These are phyloP conservation scores for Herpetospermum pedunculosum DNA, from an alignment of 306 rosid genomes.

Conservation along the genomic window DNA sequence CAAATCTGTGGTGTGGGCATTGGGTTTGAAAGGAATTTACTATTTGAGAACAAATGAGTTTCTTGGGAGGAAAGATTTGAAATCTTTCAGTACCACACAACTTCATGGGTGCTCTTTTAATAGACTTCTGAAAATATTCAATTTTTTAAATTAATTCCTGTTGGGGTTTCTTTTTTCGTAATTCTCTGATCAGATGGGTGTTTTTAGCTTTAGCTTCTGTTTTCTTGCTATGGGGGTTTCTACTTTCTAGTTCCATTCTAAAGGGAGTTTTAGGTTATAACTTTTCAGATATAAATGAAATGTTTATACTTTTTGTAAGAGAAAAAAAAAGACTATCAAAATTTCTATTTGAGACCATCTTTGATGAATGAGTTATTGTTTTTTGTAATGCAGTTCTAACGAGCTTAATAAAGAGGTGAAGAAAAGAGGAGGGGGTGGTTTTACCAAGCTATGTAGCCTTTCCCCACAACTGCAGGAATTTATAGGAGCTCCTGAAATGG, in stretches of 20 bases:
- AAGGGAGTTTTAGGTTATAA: neutral
- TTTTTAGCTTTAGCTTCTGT: neutral
- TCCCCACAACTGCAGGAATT: conserved; percentile 68
- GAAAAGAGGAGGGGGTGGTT: conserved; percentile 66
- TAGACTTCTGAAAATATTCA: neutral
- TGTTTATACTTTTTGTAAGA: neutral
- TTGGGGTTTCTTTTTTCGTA: neutral
- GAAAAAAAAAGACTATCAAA: neutral
- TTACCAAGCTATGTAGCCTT: conserved; percentile 50
- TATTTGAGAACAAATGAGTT: neutral
- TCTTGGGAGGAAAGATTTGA: neutral
- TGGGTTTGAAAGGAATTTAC: neutral
- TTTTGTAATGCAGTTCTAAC: conserved; percentile 36
- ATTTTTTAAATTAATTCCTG: neutral
- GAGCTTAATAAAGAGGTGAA: conserved; percentile 34
- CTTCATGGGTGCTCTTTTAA: neutral
- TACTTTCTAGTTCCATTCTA: neutral
- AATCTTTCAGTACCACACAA: neutral
- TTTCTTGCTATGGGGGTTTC: neutral
- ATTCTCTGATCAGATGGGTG: neutral
- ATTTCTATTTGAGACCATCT: conserved; percentile 10
- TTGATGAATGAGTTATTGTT: conserved; percentile 13
- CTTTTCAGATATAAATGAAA: neutral
- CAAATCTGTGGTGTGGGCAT: neutral
- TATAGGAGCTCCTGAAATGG: conserved; percentile 57